Base-by-base conservation (phyloP, 805 yeast species). In the Wickerhamomyces queroliae region DNA sequence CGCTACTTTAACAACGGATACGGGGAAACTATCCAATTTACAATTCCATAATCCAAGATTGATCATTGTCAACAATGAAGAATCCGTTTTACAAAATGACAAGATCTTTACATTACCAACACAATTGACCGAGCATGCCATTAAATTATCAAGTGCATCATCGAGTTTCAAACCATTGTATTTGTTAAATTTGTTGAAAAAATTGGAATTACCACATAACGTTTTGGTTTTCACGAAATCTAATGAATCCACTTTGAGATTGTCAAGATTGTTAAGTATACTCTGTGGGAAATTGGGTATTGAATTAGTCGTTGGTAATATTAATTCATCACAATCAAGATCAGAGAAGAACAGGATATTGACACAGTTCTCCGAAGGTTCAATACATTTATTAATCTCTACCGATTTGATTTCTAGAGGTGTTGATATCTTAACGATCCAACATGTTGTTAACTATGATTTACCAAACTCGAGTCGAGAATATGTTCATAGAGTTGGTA, bases 341-440 rank as follows among this genome's bases (percentile, higher is more conserved):
- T 61, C 65, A 10, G 69, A 73, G 22, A 74, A 93, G 33, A 63
- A 68, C 35, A 73, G 74, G 47, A 64, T 80, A 1, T 66, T 93
- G 39, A 69, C 74, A 30, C 69, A 70, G 7, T 90, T 93, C 53
- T 67, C 75, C 12, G 52, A 57, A 2, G 79, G 78, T 15, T 67
- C 72, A 2, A 63, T 77, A 35, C 64, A 70, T 32, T 55, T 88
- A 27, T 67, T 76, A 58, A 80, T 74, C 43, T 89, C 87, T 20
- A 93, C 99, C 0, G 99, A 93, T 63, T 69, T 93, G 50, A 83
- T 93, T 59, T 85, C 97, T n/a, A 80, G 99, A 63, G 99, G 99
- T 66, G 75, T 93, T 36, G 96, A 91, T 62, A 72, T 93, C 33
- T 63, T 72, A 13, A 70, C 78, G 4, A 76, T 93, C 36, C 70